Conservation (phyloP, 495 filamentous ascomycete species). For the Gamarada debralockiae region DNA sequence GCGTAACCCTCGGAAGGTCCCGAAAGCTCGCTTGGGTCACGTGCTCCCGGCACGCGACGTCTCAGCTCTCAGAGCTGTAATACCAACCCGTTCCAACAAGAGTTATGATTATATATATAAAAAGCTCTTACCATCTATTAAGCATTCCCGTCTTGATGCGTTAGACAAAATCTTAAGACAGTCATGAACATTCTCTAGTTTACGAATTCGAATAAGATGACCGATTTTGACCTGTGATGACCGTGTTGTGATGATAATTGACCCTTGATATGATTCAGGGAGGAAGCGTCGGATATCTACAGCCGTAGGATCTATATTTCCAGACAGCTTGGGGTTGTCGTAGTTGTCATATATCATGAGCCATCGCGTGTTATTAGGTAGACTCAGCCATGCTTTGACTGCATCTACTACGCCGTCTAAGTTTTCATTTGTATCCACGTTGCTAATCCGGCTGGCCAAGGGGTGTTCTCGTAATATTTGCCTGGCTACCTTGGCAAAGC, state of each 20-base stretch:
- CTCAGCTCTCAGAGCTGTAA: too few relatives aligned
- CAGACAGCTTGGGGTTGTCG: slow-evolving; percentile 31
- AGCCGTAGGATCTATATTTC: slow-evolving; percentile 12
- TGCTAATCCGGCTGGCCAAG: slow-evolving; percentile 14
- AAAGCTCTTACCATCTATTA: slow-evolving; percentile 16
- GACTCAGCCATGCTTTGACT: slow-evolving; percentile 35
- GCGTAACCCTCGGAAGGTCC: too few relatives aligned
- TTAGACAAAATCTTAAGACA: slow-evolving; percentile 33
- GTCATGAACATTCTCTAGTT: slow-evolving; percentile 30
- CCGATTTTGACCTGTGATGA: slow-evolving; percentile 29
- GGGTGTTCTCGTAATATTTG: slow-evolving; percentile 28
- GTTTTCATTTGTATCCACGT: slow-evolving; percentile 10
- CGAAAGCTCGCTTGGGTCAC: too few relatives aligned
- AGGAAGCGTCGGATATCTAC: slow-evolving; percentile 34
- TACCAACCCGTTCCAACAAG: too few relatives aligned
- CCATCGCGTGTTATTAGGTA: slow-evolving; percentile 36
- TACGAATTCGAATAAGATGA: slow-evolving; percentile 25
- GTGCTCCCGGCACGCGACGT: too few relatives aligned
- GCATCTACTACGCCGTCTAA: slow-evolving; percentile 25
- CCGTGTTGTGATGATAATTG: slow-evolving; percentile 39
- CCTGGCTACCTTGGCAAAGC: slow-evolving; percentile 26
- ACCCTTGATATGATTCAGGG: slow-evolving; percentile 31
- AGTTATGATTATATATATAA: slow-evolving; percentile 1
- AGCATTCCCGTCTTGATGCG: slow-evolving; percentile 27
- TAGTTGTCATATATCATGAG: slow-evolving; percentile 42